Conservation (phyloP, 2,329 filamentous ascomycete species). For the Aspergillus transmontanensis region DNA sequence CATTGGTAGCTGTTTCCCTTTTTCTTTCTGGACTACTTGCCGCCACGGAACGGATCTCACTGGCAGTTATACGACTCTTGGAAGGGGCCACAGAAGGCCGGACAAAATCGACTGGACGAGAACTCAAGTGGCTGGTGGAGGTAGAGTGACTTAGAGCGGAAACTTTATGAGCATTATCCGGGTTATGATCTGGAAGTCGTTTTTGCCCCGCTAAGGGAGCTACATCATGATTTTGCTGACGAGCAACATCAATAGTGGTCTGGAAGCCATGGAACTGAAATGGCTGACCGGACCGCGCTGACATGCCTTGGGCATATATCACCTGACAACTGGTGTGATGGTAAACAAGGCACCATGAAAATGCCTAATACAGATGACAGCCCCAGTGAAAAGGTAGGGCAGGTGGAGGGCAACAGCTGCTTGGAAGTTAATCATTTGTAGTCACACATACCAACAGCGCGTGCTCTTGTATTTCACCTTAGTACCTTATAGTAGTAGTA, state of each 20-base stretch:
- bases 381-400: not conserved
- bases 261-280: conserved; percentile 57
- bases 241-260: conserved; percentile 47
- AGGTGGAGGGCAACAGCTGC: not conserved
- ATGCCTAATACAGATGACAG: not conserved
- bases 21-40: conserved; percentile 18
- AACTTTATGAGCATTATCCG: conserved; percentile 21
- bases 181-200: conserved; percentile 35
- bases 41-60: conserved; percentile 34
- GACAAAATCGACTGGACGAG: conserved; percentile 28
- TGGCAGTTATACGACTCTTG: conserved; percentile 43
- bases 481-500: not conserved
- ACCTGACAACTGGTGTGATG: conserved; percentile 1
- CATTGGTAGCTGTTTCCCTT: conserved; percentile 56
- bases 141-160: conserved; percentile 7
- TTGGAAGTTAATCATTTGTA: not conserved
- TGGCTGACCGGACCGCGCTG: conserved; percentile 24
- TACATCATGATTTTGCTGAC: conserved; percentile 43
- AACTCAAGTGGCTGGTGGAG: conserved; percentile 13
- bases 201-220: conserved; percentile 54
- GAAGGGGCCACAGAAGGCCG: conserved; percentile 29
- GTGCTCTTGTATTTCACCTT: not conserved
- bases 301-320: conserved; percentile 26
- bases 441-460: not conserved
- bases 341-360: conserved; percentile 1